Conservation (phyloP, 352 stramenopile genomes). For the Globisporangium echinulatum region DNA sequence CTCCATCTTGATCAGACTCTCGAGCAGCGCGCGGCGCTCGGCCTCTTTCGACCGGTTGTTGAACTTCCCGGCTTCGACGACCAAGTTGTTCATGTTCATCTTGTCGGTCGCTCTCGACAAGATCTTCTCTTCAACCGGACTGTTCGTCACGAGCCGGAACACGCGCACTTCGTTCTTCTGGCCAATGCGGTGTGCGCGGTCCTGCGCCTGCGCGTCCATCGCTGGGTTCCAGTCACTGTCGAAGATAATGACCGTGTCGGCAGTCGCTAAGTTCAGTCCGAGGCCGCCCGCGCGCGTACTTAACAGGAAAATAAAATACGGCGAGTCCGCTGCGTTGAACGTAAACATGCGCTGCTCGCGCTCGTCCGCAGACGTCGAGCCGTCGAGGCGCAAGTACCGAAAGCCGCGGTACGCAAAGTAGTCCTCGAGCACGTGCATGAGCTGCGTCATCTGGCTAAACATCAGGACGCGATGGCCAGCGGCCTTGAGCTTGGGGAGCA, state of each 20-base stretch:
- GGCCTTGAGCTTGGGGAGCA: slow-evolving; percentile 92
- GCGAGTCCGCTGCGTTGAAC: slow-evolving; percentile 92
- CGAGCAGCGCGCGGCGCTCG: slow-evolving; percentile 75
- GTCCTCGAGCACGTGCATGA: slow-evolving; percentile 88
- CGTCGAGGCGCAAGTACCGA: slow-evolving; percentile 95
- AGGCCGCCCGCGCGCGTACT: slow-evolving; percentile 96
- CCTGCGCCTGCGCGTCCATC: slow-evolving; percentile 90
- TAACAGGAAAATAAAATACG: slow-evolving; percentile 95
- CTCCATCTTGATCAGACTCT: slow-evolving; percentile 88
- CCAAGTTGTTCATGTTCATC: slow-evolving; percentile 90
- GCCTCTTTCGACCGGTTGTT: slow-evolving; percentile 85
- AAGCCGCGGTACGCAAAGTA: slow-evolving; percentile 90
- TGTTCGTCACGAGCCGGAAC: slow-evolving; percentile 83
- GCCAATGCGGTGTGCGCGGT: slow-evolving; percentile 89
- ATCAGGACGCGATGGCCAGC: slow-evolving; percentile 89
- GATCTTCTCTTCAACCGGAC: slow-evolving; percentile 86
- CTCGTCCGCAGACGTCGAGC: slow-evolving; percentile 93
- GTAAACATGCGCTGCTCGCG: slow-evolving; percentile 97
- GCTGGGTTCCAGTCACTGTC: slow-evolving; percentile 99
- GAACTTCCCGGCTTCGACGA: slow-evolving; percentile 86
- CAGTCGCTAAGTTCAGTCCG: slow-evolving; percentile 96
- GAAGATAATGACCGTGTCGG: slow-evolving; percentile 99
- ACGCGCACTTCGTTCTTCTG: slow-evolving; percentile 89
- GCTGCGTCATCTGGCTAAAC: slow-evolving; percentile 89
- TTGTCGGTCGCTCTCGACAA: slow-evolving; percentile 82